These are phyloP conservation scores for Sungouiozyma intestinalis DNA, from an alignment of 805 yeast genomes.

Conservation along the genomic window DNA sequence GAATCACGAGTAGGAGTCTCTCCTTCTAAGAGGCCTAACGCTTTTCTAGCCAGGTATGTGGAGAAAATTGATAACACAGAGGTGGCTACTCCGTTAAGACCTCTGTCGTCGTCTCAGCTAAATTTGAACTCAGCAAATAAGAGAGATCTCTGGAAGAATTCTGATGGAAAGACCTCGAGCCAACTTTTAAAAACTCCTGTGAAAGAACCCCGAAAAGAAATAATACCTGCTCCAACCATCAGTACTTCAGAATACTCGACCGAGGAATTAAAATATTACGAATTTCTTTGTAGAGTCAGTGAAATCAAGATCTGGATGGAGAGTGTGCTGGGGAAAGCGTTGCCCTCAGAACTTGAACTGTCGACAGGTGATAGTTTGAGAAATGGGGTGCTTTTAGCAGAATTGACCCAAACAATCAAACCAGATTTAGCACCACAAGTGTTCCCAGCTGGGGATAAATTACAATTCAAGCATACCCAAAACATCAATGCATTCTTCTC, in stretches of 20 bases:
- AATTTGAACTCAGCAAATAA: slow-evolving; percentile 4
- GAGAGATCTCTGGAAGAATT: neutral
- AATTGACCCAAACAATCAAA: slow-evolving; percentile 59
- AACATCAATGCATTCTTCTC: slow-evolving; percentile 78
- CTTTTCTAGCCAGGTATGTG: slow-evolving; percentile 23
- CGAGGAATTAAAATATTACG: slow-evolving; percentile 44
- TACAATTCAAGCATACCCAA: slow-evolving; percentile 86
- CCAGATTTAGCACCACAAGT: slow-evolving; percentile 51
- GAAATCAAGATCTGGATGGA: slow-evolving; percentile 82
- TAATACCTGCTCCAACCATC: slow-evolving; percentile 1
- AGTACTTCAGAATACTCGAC: slow-evolving; percentile 4
- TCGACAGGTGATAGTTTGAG: slow-evolving; percentile 49
- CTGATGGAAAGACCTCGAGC: neutral
- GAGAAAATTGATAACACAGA: slow-evolving; percentile 10
- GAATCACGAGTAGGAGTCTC: neutral
- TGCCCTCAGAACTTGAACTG: slow-evolving; percentile 48
- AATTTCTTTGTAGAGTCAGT: slow-evolving; percentile 67
- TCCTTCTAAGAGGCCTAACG: slow-evolving; percentile 2
- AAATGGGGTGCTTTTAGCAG: slow-evolving; percentile 80
- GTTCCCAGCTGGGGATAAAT: slow-evolving; percentile 45
- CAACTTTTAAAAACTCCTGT: neutral
- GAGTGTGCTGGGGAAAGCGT: slow-evolving; percentile 43
- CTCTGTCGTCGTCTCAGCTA: slow-evolving; percentile 17
- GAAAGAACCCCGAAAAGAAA: neutral
- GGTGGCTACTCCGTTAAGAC: slow-evolving; percentile 8